Evolutionary conservation across 305 asterid genomes (phyloP), one percentile per base, ranked within the genome.

Genomic region (Fraxinus dipetala): DNA sequence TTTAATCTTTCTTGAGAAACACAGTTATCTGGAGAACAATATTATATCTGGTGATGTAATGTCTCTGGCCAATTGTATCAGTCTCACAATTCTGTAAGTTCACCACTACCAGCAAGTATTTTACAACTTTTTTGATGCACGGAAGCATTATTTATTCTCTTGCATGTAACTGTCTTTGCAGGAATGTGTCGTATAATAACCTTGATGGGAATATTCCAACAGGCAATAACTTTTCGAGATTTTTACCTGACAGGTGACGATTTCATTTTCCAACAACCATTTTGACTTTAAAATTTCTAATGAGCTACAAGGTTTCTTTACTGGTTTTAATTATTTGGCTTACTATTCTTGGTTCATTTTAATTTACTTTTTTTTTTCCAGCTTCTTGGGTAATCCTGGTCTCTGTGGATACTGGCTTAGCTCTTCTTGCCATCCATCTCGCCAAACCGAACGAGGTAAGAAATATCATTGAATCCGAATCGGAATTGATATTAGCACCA

Each of bases 211-310:
- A 87, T 82, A 91, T 96, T 83, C 98, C 99, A n/a, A 85, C 95
- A 0, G 97, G 93, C 84, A 94, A 94, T 75, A 96, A 96, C 84
- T 96, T 96, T 87, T 93, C 99, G 0, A 88, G 97, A 78, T 96
- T 96, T 88, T 85, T 92, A 30, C 94, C 98, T 0, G 97, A 94
- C 72, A 91, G 99, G 99, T 94, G 22, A 13, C 0, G 30, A 31
- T 35, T 40, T 61, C n/a, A 26, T 24, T 6, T 3, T 79, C 51
- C 73, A 76, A 34, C 1, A 1, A 2, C 2, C 18, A 6, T 35
- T 22, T 80, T 4, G 5, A 2, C 16, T 76, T 26, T 22, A 61
- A 72, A 8, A 20, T n/a, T 2, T 34, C 9, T 40, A 16, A 26
- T 43, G 32, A 24, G 1, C 24, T 43, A 2, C 20, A 13, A n/a